A percentile compares a stretch with the other conserved stretches of the same genome.
Conservation (phyloP, 176 grass and related monocot species). For the Ensete glaucum region DNA sequence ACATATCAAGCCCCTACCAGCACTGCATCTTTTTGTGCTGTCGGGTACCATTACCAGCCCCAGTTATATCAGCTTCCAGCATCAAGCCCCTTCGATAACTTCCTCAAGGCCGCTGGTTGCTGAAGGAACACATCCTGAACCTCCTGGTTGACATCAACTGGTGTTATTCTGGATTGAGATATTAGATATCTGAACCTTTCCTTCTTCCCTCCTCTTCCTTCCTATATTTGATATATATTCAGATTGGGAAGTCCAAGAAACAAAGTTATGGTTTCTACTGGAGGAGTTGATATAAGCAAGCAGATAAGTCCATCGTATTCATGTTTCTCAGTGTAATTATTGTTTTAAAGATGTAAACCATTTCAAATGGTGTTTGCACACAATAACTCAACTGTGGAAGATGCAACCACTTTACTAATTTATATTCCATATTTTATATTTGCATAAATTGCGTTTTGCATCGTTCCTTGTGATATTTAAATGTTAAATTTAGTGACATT, state of each 20-base stretch:
- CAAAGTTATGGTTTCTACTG: background rate
- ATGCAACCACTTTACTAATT: too few species aligned
- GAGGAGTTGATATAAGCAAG: background rate
- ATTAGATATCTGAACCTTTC: background rate
- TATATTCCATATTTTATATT: too few species aligned
- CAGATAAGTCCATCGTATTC: too few species aligned
- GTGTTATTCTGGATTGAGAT: background rate
- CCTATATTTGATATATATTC: background rate
- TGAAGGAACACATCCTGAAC: constrained; percentile 10
- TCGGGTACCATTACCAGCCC: constrained; percentile 33
- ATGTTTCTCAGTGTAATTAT: too few species aligned
- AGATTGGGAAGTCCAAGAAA: background rate
- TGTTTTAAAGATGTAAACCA: too few species aligned
- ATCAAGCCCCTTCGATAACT: constrained; percentile 65
- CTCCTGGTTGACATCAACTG: too few species aligned
- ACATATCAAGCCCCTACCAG: constrained; percentile 22
- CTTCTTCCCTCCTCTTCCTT: background rate
- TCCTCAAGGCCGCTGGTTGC: constrained; percentile 44
- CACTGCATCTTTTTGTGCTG: constrained; percentile 9
- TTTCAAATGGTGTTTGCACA: too few species aligned
- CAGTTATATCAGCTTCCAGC: constrained; percentile 59
- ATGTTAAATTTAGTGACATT: too few species aligned
- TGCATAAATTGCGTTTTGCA: too few species aligned
- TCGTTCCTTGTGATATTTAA: too few species aligned
- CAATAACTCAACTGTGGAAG: too few species aligned